Conservation (phyloP, 2,329 filamentous ascomycete genomes). For the Ceratocystiopsis sp. region DNA sequence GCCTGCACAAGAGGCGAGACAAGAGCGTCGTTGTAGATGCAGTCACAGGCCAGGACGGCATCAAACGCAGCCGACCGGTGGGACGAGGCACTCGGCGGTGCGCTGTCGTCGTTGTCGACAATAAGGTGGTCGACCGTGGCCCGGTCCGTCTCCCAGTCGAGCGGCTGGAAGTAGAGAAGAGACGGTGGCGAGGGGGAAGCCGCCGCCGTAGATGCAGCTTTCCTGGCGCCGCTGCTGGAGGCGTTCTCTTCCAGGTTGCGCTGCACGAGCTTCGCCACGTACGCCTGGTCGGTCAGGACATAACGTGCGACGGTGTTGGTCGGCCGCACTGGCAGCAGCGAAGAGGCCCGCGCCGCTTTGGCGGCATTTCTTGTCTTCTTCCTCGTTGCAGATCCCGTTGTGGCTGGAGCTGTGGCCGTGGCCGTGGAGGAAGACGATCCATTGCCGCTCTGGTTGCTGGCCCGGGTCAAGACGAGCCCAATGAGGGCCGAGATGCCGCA, state of each 20-base stretch:
- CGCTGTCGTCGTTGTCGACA: neutral
- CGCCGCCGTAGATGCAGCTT: neutral
- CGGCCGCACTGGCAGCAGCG: neutral
- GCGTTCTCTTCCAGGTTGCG: conserved; percentile 56
- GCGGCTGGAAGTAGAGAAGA: conserved; percentile 34
- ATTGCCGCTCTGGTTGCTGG: neutral
- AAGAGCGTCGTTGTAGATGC: conserved; percentile 84
- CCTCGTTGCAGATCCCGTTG: too few relatives aligned
- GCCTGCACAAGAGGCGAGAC: conserved; percentile 69
- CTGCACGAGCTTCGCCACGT: conserved; percentile 61
- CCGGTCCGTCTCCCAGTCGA: conserved; percentile 71
- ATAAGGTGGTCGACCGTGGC: conserved; percentile 20
- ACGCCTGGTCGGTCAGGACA: conserved; percentile 74
- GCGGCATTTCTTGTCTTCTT: too few relatives aligned
- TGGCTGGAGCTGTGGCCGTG: too few relatives aligned
- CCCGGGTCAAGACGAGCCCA: conserved; percentile 41
- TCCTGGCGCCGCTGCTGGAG: conserved; percentile 1
- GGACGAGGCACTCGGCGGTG: neutral
- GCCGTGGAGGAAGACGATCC: neutral
- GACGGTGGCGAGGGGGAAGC: conserved; percentile 1
- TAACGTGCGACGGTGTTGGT: conserved; percentile 38
- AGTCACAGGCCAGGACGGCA: conserved; percentile 71
- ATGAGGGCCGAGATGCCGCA: conserved; percentile 74
- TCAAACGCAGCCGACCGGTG: conserved; percentile 36
- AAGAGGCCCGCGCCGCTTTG: neutral